Base-by-base conservation (phyloP, 345 rosid genomes). In the Adansonia digitata region DNA sequence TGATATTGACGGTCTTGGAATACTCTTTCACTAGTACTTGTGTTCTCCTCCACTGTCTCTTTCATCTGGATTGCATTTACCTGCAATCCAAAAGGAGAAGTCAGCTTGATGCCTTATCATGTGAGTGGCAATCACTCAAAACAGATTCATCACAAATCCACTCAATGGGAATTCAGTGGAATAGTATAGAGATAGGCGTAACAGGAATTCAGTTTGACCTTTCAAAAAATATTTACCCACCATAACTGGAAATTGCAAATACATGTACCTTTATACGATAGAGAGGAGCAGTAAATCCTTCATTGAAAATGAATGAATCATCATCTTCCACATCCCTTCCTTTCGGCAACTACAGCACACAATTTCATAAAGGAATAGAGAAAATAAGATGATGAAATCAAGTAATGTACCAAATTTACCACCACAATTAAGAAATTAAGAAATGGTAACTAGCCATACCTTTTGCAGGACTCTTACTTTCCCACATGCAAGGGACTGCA, bases 51-150 rank as follows among this genome's bases (percentile, higher is more conserved):
- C 46, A 95, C 99, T 0, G 98, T 95, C 85, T 95, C 99, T 88
- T 95, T 95, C 99, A 95, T 90, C 82, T 95, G 99, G 86, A 95
- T 95, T 35, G 98, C 97, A 87, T 95, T 95, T 11, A 95, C 99
- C 99, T 95, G 85, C 84, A 85, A 55, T 71, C 60, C 81, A 48
- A 48, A 29, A 48, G 57, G 73, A 48, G 18, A 35, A 56, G 20
- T 35, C 61, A 76, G 17, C 14, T 15, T 31, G 11, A 60, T 17
- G 74, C 26, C 4, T 35, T 64, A 39, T 46, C 53, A 64, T 67
- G 37, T 34, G 4, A 48, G 42, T 9, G 63, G 10, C n/a, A 45
- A 74, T 15, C 51, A 40, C 31, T 73, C 51, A 48, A 46, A 13
- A 9, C 26, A 34, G 51, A 53, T 56, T 72, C 43, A 71, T 6